Evolutionary conservation across 306 rosid genomes (phyloP), one percentile per base, ranked within the genome.

Genomic region (Psophocarpus tetragonolobus): DNA sequence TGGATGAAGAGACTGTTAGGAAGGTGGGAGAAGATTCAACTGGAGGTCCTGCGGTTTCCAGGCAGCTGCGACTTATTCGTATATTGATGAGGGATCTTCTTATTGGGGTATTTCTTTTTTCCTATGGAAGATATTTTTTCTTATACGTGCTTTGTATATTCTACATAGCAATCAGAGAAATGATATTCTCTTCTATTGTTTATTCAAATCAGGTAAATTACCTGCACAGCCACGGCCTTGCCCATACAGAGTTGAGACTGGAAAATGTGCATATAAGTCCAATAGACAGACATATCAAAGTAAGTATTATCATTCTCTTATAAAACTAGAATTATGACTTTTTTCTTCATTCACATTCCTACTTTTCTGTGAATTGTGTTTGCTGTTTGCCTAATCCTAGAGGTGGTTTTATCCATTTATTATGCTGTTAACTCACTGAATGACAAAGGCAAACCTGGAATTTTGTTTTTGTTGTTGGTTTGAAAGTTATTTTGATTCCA

Each of bases 231-330:
- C 97, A 95, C 74, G 98, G 98, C 80, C 92, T 95, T 82, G 98
- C 97, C 50, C 97, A 95, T 90, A 95, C 98, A 50, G 98, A 95
- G 84, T 77, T 95, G 87, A 91, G 89, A 85, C 86, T 92, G 84
- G 98, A 95, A 85, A 95, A 92, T 80, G 90, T 95, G 80, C 98
- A 95, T 88, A 83, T 95, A 82, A 92, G 98, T 87, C 98, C 97
- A 30, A 87, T 95, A 71, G 98, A 95, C 81, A 88, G 96, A 79
- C 98, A 95, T 87, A 91, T 95, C 76, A 95, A 95, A 89, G 98
- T 95, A 86, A 89, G 97, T 80, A 80, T 58, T 48, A 64, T 20
- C 44, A 23, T 38, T 68, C 66, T 75, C 53, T 7, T 68, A 33
- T 3, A 23, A 75, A 41, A 65, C 30, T 72, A 30, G 10, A 72